These are phyloP conservation scores for Aspergillus fumigatiaffinis DNA, from an alignment of 2,329 filamentous ascomycete genomes.

Conservation along the genomic window DNA sequence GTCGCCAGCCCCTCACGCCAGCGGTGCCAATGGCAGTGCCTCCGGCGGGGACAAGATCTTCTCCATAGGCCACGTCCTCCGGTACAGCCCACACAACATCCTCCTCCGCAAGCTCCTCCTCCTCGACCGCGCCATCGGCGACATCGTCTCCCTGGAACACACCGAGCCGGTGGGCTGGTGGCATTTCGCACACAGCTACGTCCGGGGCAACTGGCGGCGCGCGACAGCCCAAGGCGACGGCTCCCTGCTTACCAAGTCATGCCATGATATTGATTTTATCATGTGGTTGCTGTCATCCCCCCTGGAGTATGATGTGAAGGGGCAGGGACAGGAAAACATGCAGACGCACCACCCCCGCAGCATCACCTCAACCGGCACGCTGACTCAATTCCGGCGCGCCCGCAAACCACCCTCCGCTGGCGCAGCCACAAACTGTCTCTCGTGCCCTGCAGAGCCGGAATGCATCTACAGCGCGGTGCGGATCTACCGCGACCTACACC, in stretches of 20 bases:
- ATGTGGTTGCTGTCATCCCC: constrained; percentile 71
- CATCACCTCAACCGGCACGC: constrained; percentile 70
- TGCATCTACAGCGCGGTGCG: constrained; percentile 85
- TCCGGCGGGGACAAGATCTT: constrained; percentile 54
- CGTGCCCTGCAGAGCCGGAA: constrained; percentile 67
- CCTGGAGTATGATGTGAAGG: too few relatives aligned
- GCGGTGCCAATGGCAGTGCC: background rate
- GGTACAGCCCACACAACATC: constrained; percentile 91
- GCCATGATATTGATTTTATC: constrained; percentile 90
- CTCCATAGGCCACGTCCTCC: constrained; percentile 87
- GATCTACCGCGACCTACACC: constrained; percentile 69
- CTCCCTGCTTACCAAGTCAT: constrained; percentile 88
- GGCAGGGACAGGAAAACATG: too few relatives aligned
- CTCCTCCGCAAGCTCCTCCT: constrained; percentile 74
- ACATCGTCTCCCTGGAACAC: constrained; percentile 81
- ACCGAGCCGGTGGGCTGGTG: constrained; percentile 95
- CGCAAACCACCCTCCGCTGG: constrained; percentile 75
- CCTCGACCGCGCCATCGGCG: constrained; percentile 71
- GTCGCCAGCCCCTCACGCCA: constrained; percentile 9
- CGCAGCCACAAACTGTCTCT: constrained; percentile 78
- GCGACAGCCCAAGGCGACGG: constrained; percentile 67
- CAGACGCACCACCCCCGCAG: constrained; percentile 65
- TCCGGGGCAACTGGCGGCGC: constrained; percentile 89
- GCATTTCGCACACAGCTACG: constrained; percentile 90
- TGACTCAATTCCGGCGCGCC: constrained; percentile 72